Percentiles rank a stretch among this genome's conserved stretches.
phyloP scores from a whole-genome alignment of 192 early-diverging fungal species.

The Entophlyctis luteolus region DNA sequence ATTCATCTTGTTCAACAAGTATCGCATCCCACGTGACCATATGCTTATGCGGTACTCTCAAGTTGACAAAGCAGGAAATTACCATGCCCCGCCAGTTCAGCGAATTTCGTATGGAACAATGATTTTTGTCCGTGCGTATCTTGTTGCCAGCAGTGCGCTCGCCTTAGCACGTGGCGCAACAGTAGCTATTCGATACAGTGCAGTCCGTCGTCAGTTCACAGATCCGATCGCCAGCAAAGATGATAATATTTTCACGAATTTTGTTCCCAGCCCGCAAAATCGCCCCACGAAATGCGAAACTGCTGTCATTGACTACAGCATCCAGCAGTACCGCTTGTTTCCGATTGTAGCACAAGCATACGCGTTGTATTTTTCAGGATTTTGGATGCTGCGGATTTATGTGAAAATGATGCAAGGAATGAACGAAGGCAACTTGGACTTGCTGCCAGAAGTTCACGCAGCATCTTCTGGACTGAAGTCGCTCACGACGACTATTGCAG shows the following conservation, averaged over 20 bases:
- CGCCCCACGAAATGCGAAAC: slow-evolving; percentile 55
- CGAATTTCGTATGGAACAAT: slow-evolving; percentile 85
- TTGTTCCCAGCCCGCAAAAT: not conserved
- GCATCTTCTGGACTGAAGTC: slow-evolving; percentile 89
- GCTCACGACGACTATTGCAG: slow-evolving; percentile 87
- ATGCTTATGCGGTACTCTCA: slow-evolving; percentile 73
- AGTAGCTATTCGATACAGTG: slow-evolving; percentile 86
- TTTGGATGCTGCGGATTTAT: slow-evolving; percentile 77
- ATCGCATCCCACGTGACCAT: slow-evolving; percentile 72
- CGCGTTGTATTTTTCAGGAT: slow-evolving; percentile 86
- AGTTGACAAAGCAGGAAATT: slow-evolving; percentile 66
- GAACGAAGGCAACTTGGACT: slow-evolving; percentile 39
- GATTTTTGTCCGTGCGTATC: slow-evolving; percentile 74
- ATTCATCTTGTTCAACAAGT: slow-evolving; percentile 76
- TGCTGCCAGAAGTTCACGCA: slow-evolving; percentile 71
- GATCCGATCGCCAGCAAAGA: slow-evolving; percentile 47
- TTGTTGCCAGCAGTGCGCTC: slow-evolving; percentile 45
- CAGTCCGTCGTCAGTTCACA: slow-evolving; percentile 85
- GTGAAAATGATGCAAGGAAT: slow-evolving; percentile 72
- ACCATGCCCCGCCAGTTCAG: slow-evolving; percentile 62
- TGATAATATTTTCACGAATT: slow-evolving; percentile 10
- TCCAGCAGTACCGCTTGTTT: slow-evolving; percentile 91
- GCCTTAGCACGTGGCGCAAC: slow-evolving; percentile 60
- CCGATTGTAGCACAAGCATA: slow-evolving; percentile 85
- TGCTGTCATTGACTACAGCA: slow-evolving; percentile 87